Percentiles rank a stretch among this genome's conserved stretches.
phyloP scores from a whole-genome alignment of 441 rosid genomes.

The Populus hybrid region DNA sequence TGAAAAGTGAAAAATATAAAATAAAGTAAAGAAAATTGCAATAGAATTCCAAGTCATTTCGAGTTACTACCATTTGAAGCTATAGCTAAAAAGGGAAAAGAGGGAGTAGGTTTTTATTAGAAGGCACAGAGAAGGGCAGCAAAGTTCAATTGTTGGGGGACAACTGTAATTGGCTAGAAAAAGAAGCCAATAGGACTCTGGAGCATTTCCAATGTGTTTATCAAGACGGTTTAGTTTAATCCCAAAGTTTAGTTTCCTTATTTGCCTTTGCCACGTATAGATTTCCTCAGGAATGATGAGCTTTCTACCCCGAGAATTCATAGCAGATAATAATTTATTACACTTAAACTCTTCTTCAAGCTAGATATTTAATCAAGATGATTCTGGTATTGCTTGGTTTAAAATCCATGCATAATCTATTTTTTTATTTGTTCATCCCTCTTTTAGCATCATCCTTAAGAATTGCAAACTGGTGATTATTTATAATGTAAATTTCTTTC shows the following conservation, averaged over 20 bases:
- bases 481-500: background rate
- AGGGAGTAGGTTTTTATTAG: background rate
- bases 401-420: background rate
- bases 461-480: background rate
- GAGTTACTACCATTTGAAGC: background rate
- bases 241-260: slow-evolving; percentile 1
- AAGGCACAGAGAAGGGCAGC: background rate
- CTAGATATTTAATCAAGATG: background rate
- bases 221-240: background rate
- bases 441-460: background rate
- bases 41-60: background rate
- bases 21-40: background rate
- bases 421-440: background rate
- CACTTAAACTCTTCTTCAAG: background rate
- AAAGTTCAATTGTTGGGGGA: background rate
- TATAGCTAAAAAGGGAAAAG: background rate
- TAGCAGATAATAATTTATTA: background rate
- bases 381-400: background rate
- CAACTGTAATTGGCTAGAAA: background rate
- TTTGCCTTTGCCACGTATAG: background rate
- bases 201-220: background rate
- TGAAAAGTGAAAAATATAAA: background rate
- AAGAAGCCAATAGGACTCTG: background rate
- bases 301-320: background rate
- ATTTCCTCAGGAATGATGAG: background rate